Percentiles rank a stretch among this genome's conserved stretches.
Evolutionary conservation across 495 filamentous ascomycete genomes (phyloP).

Genomic region (Clohesyomyces aquaticus): DNA sequence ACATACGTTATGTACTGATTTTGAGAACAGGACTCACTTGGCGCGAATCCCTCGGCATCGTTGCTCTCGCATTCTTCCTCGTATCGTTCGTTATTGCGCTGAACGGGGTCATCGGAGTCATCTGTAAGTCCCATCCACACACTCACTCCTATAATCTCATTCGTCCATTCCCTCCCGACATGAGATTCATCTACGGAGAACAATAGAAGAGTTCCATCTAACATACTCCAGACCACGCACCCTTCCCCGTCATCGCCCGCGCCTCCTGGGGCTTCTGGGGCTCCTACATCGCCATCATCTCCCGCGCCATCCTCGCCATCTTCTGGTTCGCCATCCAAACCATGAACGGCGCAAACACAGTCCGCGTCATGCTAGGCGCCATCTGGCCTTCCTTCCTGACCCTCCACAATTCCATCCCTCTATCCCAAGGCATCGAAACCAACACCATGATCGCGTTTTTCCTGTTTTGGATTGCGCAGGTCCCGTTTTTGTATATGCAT

Average conservation of each 20-base stretch:
- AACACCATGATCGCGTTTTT: slow-evolving; percentile 67
- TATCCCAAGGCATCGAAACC: slow-evolving; percentile 63
- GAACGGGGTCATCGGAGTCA: slow-evolving; percentile 58
- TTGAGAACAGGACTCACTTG: slow-evolving; percentile 56
- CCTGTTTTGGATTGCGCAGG: slow-evolving; percentile 63
- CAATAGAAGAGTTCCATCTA: not conserved
- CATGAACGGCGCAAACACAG: slow-evolving; percentile 66
- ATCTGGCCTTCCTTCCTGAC: slow-evolving; percentile 58
- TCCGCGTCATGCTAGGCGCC: slow-evolving; percentile 68
- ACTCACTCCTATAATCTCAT: not conserved
- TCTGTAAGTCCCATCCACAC: slow-evolving; percentile 37
- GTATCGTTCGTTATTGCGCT: slow-evolving; percentile 65
- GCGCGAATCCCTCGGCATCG: slow-evolving; percentile 63
- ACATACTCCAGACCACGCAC: slow-evolving; percentile 57
- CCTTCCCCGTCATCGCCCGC: slow-evolving; percentile 69
- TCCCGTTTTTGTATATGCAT: slow-evolving; percentile 59
- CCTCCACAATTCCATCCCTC: slow-evolving; percentile 48
- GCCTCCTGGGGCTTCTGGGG: slow-evolving; percentile 73
- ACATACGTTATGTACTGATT: not conserved
- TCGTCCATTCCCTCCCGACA: too few relatives aligned
- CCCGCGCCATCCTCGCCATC: slow-evolving; percentile 67
- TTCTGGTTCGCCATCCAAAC: slow-evolving; percentile 77
- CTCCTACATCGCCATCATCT: slow-evolving; percentile 68
- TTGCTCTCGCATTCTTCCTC: slow-evolving; percentile 64
- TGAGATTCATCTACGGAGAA: too few relatives aligned